phyloP scores from a whole-genome alignment of 192 early-diverging fungal species.

The Coemansia sp. region DNA sequence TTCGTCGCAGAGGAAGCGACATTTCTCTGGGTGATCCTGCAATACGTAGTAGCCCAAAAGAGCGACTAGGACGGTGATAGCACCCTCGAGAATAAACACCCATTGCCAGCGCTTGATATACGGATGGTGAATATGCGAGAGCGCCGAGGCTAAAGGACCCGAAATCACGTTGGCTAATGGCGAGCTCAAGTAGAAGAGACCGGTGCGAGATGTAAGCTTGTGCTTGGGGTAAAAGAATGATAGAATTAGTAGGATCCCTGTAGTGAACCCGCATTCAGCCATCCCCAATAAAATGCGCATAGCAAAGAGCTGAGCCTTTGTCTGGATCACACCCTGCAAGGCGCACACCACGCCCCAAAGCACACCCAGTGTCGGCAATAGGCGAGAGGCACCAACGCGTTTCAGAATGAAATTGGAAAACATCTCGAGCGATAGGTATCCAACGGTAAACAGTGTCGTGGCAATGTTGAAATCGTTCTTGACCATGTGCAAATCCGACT shows the following conservation, averaged over 20 bases:
- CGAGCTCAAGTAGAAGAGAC: conserved; percentile 47
- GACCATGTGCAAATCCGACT: conserved; percentile 42
- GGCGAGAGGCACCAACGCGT: conserved; percentile 36
- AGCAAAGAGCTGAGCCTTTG: conserved; percentile 38
- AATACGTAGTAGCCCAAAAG: conserved; percentile 38
- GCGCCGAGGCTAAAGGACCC: conserved; percentile 47
- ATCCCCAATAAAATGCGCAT: conserved; percentile 48
- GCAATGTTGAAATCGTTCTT: conserved; percentile 56
- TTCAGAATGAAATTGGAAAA: conserved; percentile 54
- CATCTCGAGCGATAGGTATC: conserved; percentile 43
- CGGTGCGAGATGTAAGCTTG: conserved; percentile 26
- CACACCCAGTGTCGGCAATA: conserved; percentile 45
- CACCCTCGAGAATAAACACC: conserved; percentile 55
- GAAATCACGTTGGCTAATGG: conserved; percentile 43
- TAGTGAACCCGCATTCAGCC: conserved; percentile 49
- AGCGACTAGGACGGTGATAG: conserved; percentile 34
- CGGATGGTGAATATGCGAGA: conserved; percentile 48
- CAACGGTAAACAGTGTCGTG: conserved; percentile 44
- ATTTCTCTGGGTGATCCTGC: conserved; percentile 54
- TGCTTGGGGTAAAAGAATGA: conserved; percentile 52
- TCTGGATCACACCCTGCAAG: conserved; percentile 42
- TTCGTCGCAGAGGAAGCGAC: conserved; percentile 29
- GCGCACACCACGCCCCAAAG: conserved; percentile 49
- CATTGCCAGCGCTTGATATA: conserved; percentile 54
- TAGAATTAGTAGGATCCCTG: conserved; percentile 38